Evolutionary conservation across 495 filamentous ascomycete genomes (phyloP).

Genomic region (Penicillium dipodomyicola): DNA sequence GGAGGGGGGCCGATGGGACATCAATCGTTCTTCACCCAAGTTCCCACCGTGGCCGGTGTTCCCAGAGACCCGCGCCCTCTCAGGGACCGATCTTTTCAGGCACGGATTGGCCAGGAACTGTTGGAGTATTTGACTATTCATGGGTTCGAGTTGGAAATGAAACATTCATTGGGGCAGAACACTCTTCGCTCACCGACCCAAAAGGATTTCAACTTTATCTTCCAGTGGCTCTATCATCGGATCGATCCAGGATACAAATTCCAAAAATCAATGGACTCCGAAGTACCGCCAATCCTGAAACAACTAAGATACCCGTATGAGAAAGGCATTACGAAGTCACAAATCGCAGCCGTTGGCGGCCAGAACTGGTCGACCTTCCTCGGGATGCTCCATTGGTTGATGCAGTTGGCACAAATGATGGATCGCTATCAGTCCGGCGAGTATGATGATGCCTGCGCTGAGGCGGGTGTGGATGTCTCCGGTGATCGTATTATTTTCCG

Average conservation of each 20-base stretch:
- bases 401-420: constrained; percentile 92
- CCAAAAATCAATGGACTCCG: constrained; percentile 86
- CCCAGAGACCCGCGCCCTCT: constrained; percentile 88
- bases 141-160: constrained; percentile 97
- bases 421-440: constrained; percentile 69
- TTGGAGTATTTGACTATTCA: constrained; percentile 85
- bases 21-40: constrained; percentile 90
- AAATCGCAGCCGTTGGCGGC: constrained; percentile 89
- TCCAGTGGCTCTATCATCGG: constrained; percentile 94
- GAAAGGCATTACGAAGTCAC: constrained; percentile 89
- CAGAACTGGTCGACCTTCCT: constrained; percentile 95
- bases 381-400: constrained; percentile 96
- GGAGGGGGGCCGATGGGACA: constrained; percentile 59
- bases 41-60: constrained; percentile 70
- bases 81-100: constrained; percentile 74
- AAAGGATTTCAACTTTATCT: constrained; percentile 95
- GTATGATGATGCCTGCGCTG: constrained; percentile 86
- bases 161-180: constrained; percentile 82
- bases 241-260: constrained; percentile 93
- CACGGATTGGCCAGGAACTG: constrained; percentile 80
- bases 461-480: constrained; percentile 80
- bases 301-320: constrained; percentile 93
- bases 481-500: constrained; percentile 91
- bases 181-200: constrained; percentile 90
- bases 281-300: constrained; percentile 87